Conservation (phyloP, 139 green algal genomes). For the Chlorella sp. region DNA sequence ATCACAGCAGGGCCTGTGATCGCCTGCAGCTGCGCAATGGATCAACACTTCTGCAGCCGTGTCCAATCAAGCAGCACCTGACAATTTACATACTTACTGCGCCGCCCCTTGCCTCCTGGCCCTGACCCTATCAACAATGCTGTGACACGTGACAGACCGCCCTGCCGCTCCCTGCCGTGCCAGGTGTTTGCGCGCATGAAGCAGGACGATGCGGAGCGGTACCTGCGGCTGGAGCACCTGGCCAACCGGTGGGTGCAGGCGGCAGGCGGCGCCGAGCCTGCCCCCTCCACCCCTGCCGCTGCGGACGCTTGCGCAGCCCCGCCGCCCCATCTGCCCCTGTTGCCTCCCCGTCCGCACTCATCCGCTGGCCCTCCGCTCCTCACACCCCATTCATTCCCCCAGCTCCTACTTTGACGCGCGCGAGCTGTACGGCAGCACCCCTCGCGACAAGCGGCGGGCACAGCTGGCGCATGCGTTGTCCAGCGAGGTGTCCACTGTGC, state of each 20-base stretch:
- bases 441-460: slow-evolving; percentile 89
- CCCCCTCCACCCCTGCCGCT: too few relatives aligned
- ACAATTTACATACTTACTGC: too few relatives aligned
- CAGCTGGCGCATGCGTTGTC: slow-evolving; percentile 81
- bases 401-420: slow-evolving; percentile 83
- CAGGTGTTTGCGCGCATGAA: slow-evolving; percentile 85
- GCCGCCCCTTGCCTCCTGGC: too few relatives aligned
- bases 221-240: slow-evolving; percentile 88
- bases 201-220: slow-evolving; percentile 87
- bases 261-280: too few relatives aligned
- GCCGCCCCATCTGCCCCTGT: too few relatives aligned
- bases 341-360: too few relatives aligned
- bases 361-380: too few relatives aligned
- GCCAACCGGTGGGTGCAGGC: slow-evolving; percentile 32
- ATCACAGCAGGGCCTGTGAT: neutral
- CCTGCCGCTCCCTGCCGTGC: neutral
- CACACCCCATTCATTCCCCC: neutral
- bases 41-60: too few relatives aligned
- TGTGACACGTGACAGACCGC: neutral
- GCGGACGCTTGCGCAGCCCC: too few relatives aligned
- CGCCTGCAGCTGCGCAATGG: neutral
- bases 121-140: too few relatives aligned
- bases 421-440: slow-evolving; percentile 80
- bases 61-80: too few relatives aligned
- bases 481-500: slow-evolving; percentile 89